These are phyloP conservation scores for Epichloe gansuensis DNA, from an alignment of 2,329 filamentous ascomycete species.

Conservation along the genomic window DNA sequence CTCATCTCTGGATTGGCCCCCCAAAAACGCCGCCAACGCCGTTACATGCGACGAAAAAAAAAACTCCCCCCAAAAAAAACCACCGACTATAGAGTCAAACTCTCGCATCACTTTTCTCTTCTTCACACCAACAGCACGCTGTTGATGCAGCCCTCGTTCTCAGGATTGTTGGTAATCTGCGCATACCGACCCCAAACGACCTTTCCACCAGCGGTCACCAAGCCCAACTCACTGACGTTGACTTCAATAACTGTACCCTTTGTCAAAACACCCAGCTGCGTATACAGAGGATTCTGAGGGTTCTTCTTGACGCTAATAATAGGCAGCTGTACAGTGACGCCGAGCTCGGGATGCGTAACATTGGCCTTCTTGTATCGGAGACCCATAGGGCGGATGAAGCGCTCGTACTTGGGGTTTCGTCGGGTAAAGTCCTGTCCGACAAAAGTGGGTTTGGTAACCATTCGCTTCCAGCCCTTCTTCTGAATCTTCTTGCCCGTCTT, in stretches of 20 bases:
- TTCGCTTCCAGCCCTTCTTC: constrained; percentile 69
- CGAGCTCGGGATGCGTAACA: constrained; percentile 61
- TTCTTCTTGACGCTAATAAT: constrained; percentile 56
- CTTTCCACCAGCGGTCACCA: constrained; percentile 84
- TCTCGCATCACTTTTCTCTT: neutral
- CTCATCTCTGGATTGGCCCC: neutral
- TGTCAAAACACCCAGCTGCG: constrained; percentile 78
- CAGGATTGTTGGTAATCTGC: constrained; percentile 32
- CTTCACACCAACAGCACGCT: constrained; percentile 21
- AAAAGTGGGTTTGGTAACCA: constrained; percentile 53
- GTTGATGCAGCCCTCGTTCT: constrained; percentile 35
- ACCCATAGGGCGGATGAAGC: constrained; percentile 38
- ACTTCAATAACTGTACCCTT: constrained; percentile 76
- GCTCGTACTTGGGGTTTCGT: constrained; percentile 67
- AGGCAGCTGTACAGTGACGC: constrained; percentile 76
- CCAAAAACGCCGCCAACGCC: constrained; percentile 15
- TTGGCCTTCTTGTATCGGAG: constrained; percentile 40
- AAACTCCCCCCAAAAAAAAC: too few species aligned
- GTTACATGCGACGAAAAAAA: constrained; percentile 13
- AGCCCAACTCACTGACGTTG: constrained; percentile 80
- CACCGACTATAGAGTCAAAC: neutral
- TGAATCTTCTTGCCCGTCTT: constrained; percentile 90
- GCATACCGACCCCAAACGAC: constrained; percentile 85
- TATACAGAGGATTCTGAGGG: constrained; percentile 81
- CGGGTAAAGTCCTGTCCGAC: constrained; percentile 85